Base-by-base conservation (phyloP, 202 grass and related monocot species). In the Schoenoplectus triqueter region DNA sequence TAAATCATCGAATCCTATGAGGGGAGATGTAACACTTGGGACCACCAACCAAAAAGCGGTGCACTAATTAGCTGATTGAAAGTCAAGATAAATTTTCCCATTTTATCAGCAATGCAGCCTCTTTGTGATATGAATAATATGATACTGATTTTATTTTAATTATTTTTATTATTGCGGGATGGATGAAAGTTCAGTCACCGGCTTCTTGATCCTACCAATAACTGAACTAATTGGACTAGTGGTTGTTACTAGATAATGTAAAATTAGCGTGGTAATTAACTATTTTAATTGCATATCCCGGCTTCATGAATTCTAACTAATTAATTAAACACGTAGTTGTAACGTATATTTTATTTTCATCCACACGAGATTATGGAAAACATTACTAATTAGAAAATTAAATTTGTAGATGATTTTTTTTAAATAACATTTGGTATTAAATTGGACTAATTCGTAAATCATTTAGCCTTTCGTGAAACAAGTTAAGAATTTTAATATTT, bases 171-270 rank as follows among this genome's bases (percentile, higher is more conserved):
- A 1, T 42, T 79, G 44, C 22, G 17, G 56, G 14, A 79, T 79
- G 31, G 55, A 79, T 61, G 75, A 45, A 61, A 78, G 31, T 61
- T 79, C 13, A 79, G 75, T 61, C 75, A 79, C 31, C 2, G 15
- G 55, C 3, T 60, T 79, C 55, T 79, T 79, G 6, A 61, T 45
- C 44, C 40, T 61, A 79, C 55, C 52, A 60, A 61, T 2, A 79
- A 79, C 54, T 79, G 2, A 78, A 78, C 74, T 78, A 78, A 78
- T 61, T 78, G 14, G 18, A 51, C 46, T 13, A 20, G 45, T n/a
- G 45, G 45, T 20, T 49, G 45, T 55, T 39, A 55, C 45, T 31
- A 31, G 31, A 47, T 20, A 47, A 44, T 73, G n/a, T 49, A 18
- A 49, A 77, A 41, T 57, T 57, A 57, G 72, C 10, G 10, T 76